phyloP scores from a whole-genome alignment of 768 basidiomycete species.

The Neoboletus subvelutipes region DNA sequence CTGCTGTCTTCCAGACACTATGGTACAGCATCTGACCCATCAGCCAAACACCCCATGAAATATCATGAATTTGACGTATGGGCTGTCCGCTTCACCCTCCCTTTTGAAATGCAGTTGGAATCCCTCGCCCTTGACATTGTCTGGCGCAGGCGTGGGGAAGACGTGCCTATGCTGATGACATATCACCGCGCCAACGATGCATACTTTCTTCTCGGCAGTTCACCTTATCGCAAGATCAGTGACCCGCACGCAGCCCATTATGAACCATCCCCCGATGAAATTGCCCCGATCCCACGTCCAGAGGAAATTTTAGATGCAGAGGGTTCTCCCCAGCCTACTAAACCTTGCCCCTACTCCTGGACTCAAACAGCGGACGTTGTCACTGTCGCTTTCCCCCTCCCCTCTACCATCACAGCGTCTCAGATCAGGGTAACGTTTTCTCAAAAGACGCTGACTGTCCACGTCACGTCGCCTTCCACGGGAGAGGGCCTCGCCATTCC shows the following conservation, averaged over 20 bases:
- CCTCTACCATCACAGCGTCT: constrained; percentile 59
- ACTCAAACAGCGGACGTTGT: constrained; percentile 82
- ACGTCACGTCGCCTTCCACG: constrained; percentile 44
- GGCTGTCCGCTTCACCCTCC: constrained; percentile 53
- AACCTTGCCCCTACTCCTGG: constrained; percentile 89
- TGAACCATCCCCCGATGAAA: constrained; percentile 63
- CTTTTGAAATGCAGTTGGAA: constrained; percentile 33
- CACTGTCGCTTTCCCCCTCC: constrained; percentile 83
- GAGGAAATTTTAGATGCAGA: constrained; percentile 53
- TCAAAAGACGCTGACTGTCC: constrained; percentile 61
- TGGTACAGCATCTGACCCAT: constrained; percentile 23
- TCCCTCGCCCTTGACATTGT: constrained; percentile 46
- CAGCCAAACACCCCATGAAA: constrained; percentile 21
- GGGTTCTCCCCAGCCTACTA: constrained; percentile 35
- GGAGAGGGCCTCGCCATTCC: constrained; percentile 44
- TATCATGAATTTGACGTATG: constrained; percentile 62
- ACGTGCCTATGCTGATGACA: constrained; percentile 61
- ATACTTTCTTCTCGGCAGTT: constrained; percentile 60
- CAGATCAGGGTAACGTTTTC: constrained; percentile 70
- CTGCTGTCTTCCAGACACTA: constrained; percentile 63
- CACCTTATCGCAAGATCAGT: constrained; percentile 47
- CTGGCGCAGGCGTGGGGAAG: constrained; percentile 71
- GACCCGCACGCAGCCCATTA: constrained; percentile 38
- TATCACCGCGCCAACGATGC: constrained; percentile 46
- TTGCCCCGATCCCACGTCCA: constrained; percentile 64